phyloP scores from a whole-genome alignment of 2,329 filamentous ascomycete genomes.

The Emergomyces africanus region DNA sequence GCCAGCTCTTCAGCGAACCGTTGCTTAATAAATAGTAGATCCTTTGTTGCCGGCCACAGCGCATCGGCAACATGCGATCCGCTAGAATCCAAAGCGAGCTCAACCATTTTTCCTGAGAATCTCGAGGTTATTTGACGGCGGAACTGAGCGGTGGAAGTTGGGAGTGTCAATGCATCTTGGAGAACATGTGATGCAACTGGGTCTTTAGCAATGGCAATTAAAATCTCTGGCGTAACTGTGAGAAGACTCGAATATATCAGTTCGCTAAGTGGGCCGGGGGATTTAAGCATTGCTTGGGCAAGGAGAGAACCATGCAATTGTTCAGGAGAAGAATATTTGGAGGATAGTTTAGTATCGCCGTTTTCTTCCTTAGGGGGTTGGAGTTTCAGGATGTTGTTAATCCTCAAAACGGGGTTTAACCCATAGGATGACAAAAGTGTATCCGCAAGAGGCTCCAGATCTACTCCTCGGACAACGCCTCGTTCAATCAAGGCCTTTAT shows the following conservation, averaged over 20 bases:
- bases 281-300: conserved; percentile 63
- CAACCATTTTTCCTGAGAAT: conserved; percentile 48
- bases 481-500: conserved; percentile 74
- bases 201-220: conserved; percentile 54
- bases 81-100: conserved; percentile 47
- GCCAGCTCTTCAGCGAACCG: conserved; percentile 51
- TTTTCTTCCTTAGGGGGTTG: conserved; percentile 37
- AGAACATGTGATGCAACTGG: conserved; percentile 48
- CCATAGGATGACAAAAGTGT: conserved; percentile 47
- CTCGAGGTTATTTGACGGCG: conserved; percentile 51
- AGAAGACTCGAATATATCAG: conserved; percentile 63
- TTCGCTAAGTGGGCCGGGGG: conserved; percentile 54
- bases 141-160: conserved; percentile 41
- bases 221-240: conserved; percentile 41
- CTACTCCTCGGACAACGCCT: conserved; percentile 54
- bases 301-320: conserved; percentile 75
- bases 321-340: conserved; percentile 33
- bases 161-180: conserved; percentile 47
- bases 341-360: conserved; percentile 31
- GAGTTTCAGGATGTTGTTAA: conserved; percentile 49
- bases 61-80: conserved; percentile 57
- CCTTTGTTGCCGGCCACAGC: conserved; percentile 51
- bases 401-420: conserved; percentile 36
- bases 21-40: conserved; percentile 55
- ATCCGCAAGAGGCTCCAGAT: conserved; percentile 43